These are phyloP conservation scores for Sordariomycetes sp. DNA, from an alignment of 2,329 filamentous ascomycete genomes.

Conservation along the genomic window DNA sequence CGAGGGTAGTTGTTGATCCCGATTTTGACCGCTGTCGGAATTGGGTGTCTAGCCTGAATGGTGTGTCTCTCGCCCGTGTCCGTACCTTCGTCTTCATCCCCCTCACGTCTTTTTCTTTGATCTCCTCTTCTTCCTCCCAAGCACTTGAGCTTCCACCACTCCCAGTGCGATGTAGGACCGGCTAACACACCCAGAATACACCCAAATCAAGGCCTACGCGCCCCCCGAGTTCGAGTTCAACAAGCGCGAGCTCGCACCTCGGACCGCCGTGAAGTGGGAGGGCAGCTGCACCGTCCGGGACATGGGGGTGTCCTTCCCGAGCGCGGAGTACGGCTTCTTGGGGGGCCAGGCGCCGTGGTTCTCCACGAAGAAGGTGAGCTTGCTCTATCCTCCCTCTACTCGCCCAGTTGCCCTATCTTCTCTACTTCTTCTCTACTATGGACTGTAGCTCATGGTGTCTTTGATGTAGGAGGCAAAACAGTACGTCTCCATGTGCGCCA, in stretches of 20 bases:
- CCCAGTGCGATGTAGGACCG: no score
- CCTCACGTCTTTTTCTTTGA: no score
- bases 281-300: conserved; percentile 12
- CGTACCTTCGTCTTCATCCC: no score
- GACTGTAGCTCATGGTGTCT: neutral
- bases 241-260: conserved; percentile 11
- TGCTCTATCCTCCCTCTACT: neutral
- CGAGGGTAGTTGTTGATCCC: conserved; percentile 21
- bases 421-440: neutral
- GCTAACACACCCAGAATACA: conserved; percentile 6
- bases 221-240: conserved; percentile 9
- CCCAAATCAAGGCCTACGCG: conserved; percentile 7
- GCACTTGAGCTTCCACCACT: no score
- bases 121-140: no score
- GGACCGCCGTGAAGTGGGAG: conserved; percentile 10
- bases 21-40: conserved; percentile 7
- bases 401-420: neutral
- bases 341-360: conserved; percentile 21
- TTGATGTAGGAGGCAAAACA: conserved; percentile 30
- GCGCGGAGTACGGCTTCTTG: conserved; percentile 19
- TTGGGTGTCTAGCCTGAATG: neutral
- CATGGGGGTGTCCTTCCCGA: conserved; percentile 12
- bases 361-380: conserved; percentile 28
- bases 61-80: neutral
- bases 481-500: conserved; percentile 35